Evolutionary conservation across 164 flowering plant genomes (phyloP).

Genomic region (Piper longum): DNA sequence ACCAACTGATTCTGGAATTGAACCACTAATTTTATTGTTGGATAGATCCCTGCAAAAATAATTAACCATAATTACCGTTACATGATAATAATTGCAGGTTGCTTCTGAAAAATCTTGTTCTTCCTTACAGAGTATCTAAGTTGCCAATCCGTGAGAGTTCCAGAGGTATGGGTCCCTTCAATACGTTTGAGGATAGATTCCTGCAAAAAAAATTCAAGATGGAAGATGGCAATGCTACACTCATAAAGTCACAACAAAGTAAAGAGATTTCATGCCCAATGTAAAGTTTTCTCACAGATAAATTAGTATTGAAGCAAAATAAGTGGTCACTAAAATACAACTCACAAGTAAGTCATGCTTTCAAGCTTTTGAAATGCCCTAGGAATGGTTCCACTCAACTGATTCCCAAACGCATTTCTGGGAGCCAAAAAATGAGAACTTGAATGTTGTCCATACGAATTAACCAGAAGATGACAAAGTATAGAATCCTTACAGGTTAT

Average conservation of each 20-base stretch:
- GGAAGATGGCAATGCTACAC: not conserved
- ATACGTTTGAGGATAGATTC: conserved; percentile 62
- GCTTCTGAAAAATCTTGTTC: not conserved
- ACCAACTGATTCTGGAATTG: conserved; percentile 76
- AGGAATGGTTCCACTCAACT: conserved; percentile 73
- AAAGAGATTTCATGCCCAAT: not conserved
- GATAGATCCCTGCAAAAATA: conserved; percentile 68
- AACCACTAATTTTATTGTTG: conserved; percentile 54
- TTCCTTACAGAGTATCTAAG: conserved; percentile 79
- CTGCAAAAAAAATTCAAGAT: conserved; percentile 17
- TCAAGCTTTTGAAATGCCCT: conserved; percentile 51
- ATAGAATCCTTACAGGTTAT: conserved; percentile 56
- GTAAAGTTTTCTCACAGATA: not conserved
- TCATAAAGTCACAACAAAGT: not conserved
- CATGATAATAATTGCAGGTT: not conserved
- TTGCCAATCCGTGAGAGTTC: conserved; percentile 87
- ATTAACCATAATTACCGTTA: not conserved
- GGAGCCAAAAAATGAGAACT: conserved; percentile 4
- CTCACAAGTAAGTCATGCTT: conserved; percentile 81
- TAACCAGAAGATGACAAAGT: not conserved
- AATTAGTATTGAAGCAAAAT: not conserved
- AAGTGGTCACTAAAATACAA: conserved; percentile 1
- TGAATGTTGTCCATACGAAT: not conserved
- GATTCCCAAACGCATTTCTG: conserved; percentile 72
- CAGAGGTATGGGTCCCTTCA: conserved; percentile 67